Evolutionary conservation across 768 basidiomycete genomes (phyloP), one percentile per base, ranked within the genome.

Genomic region (Mycena crocata): DNA sequence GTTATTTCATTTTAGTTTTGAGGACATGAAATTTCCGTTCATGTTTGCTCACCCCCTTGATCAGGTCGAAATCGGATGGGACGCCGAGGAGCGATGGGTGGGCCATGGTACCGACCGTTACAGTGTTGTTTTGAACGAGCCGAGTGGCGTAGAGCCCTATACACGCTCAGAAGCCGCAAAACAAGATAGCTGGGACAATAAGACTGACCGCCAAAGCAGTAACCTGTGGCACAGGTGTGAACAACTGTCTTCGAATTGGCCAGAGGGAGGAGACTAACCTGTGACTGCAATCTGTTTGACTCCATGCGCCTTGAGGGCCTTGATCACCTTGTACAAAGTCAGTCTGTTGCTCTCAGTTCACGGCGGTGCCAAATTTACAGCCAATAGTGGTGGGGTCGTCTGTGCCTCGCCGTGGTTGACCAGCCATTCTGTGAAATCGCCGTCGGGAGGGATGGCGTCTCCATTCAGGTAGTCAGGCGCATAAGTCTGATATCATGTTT

Each of bases 181-280:
- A 21, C 40, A 48, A 23, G 13, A 21, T 17, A 3, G 44, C 12
- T 31, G 34, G 28, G 15, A 21, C 21, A 12, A 1, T 14, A 14
- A 37, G 37, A 26, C 49, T 64, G 46, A 69, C 75, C 77, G 6
- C 78, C 77, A 48, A 80, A 77, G 60, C 81, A 82, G 71, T 79
- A 82, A 3, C 80, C 79, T 1, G 79, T 76, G 5, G 79, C 74
- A n/a, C n/a, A n/a, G n/a, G n/a, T n/a, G n/a, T n/a, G n/a, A n/a
- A n/a, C n/a, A n/a, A n/a, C n/a, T n/a, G n/a, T n/a, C n/a, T n/a
- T n/a, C n/a, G n/a, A n/a, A n/a, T n/a, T n/a, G n/a, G n/a, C n/a
- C n/a, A n/a, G n/a, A n/a, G n/a, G n/a, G n/a, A n/a, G n/a, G n/a
- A n/a, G n/a, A n/a, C n/a, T 79, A 82, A 3, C 80, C 79, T 1